Evolutionary conservation across 345 rosid genomes (phyloP), one percentile per base, ranked within the genome.

Genomic region (Lepidium didymum): DNA sequence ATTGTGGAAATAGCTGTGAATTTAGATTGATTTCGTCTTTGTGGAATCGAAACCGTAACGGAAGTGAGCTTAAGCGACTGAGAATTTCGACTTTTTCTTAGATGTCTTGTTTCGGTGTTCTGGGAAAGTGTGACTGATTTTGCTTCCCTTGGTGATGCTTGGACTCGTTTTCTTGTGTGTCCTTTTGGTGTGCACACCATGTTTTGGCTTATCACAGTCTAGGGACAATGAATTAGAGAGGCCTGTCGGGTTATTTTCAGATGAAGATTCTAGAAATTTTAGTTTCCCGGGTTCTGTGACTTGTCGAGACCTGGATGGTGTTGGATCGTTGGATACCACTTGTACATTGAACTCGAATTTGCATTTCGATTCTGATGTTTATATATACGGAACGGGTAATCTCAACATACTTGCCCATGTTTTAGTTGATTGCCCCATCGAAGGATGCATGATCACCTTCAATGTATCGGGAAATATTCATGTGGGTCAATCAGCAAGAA

Each of bases 241-340:
- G 46, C 44, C 60, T 64, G 36, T 68, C 65, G 68, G 69, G 44
- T 72, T 77, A 37, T 56, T 68, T 70, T 34, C 60, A 56, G 62
- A 67, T 62, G 59, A 63, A 67, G 77, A 45, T 72, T 73, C 75
- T 56, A 49, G 69, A 38, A 70, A 54, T 52, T 70, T 37, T 37
- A 52, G 65, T 55, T 68, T 61, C 36, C 15, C 11, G 21, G 40
- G 34, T 25, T 42, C 19, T 12, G 54, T 70, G 62, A 74, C 76
- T 31, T 93, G 98, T 53, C 87, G 78, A 62, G 92, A 86, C 70
- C 76, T 94, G 33, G 85, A 73, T 61, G 99, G 99, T 57, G 94
- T 90, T 61, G 99, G 99, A 75, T 87, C 89, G 5, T 79, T 94
- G 65, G 75, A 94, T 79, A 87, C 95, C 6, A 88, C 95, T 6